phyloP scores from a whole-genome alignment of 805 yeast species.

The Kluyveromyces wickerhamii region DNA sequence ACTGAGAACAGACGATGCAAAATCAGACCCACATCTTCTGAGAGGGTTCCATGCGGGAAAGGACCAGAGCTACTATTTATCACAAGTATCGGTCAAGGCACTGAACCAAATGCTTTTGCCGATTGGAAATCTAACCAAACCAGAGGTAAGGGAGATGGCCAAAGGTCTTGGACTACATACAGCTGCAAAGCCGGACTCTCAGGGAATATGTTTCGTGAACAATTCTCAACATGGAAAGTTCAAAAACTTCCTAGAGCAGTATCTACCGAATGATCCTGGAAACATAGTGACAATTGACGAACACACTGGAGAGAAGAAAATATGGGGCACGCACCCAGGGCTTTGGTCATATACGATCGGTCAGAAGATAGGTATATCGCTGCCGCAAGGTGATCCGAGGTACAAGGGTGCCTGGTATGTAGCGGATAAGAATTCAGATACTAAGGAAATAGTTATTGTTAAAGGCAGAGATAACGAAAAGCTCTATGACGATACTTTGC shows the following conservation, averaged over 20 bases:
- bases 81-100: constrained; percentile 47
- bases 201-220: constrained; percentile 87
- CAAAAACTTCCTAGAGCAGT: constrained; percentile 65
- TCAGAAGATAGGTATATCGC: constrained; percentile 58
- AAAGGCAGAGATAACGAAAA: constrained; percentile 54
- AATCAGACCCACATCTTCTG: constrained; percentile 39
- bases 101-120: constrained; percentile 61
- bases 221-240: constrained; percentile 54
- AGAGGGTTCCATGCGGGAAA: constrained; percentile 53
- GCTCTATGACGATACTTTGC: constrained; percentile 40
- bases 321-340: constrained; percentile 80
- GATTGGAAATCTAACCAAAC: constrained; percentile 68
- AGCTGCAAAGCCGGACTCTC: constrained; percentile 84
- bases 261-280: constrained; percentile 66
- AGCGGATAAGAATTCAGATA: constrained; percentile 52
- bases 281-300: constrained; percentile 46
- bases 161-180: constrained; percentile 42
- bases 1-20: constrained; percentile 19
- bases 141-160: constrained; percentile 67
- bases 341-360: constrained; percentile 96
- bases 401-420: constrained; percentile 83
- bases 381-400: constrained; percentile 83
- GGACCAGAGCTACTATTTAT: constrained; percentile 88
- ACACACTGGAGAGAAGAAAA: constrained; percentile 49
- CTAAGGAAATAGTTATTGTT: constrained; percentile 75